Evolutionary conservation across 352 stramenopile genomes (phyloP), one percentile per base, ranked within the genome.

Genomic region (Globisporangium radiosum): DNA sequence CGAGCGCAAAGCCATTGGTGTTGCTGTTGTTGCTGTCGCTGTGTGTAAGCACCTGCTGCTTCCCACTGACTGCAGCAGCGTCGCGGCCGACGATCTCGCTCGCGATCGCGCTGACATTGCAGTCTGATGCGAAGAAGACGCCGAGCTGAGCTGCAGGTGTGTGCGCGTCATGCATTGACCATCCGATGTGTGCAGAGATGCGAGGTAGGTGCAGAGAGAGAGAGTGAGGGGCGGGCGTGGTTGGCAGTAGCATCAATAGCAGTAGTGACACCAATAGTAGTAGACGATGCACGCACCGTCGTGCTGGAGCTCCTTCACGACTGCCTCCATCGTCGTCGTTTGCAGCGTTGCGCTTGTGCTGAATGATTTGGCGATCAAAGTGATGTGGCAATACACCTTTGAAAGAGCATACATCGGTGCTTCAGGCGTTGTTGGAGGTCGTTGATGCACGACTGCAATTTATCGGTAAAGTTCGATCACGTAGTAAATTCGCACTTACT

Each of bases 81-180:
- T 92, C 85, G 44, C 76, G 75, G 25, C 76, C 80, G 38, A 94
- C 79, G 43, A 94, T 71, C 37, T 73, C 74, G 60, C 85, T 94
- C 45, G 82, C 85, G 71, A 94, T 88, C 47, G 75, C 74, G 49
- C 74, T 90, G 39, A 88, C 77, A 66, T 87, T 83, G 70, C 84
- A 91, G 15, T 91, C 82, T 9, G 80, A 52, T 50, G 63, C 66
- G 43, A 94, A 65, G 59, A 95, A 95, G 37, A 90, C 77, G 38
- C 78, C 69, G 47, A 95, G 59, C 54, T 92, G 72, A 11, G 78
- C 85, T 94, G 65, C 25, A 25, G 2, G 25, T 25, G 25, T 25
- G 25, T 25, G 25, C 2, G 25, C 25, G 25, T 25, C 25, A 25
- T 25, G 25, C 25, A 25, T 25, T 25, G 25, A 25, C 25, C 25